Conservation (phyloP, 805 yeast species). For the Torulaspora gathmanii region DNA sequence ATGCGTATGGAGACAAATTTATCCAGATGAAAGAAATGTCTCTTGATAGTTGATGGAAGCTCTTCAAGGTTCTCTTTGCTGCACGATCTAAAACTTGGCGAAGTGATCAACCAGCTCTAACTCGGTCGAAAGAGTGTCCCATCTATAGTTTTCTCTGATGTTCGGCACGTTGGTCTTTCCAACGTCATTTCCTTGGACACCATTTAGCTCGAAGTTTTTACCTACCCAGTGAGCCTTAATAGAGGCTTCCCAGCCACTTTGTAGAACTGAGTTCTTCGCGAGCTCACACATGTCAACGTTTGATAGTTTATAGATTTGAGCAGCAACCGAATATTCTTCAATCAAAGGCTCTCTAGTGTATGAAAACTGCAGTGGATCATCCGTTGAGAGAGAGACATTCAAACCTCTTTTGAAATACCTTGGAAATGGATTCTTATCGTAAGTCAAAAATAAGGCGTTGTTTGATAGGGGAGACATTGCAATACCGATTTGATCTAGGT, state of each 20-base stretch:
- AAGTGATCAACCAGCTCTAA: conserved; percentile 63
- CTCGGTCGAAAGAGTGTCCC: conserved; percentile 71
- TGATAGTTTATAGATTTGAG: conserved; percentile 90
- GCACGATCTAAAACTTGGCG: conserved; percentile 30
- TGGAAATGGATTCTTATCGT: conserved; percentile 95
- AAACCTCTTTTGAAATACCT: conserved; percentile 87
- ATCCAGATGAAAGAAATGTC: neutral
- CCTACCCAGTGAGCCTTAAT: conserved; percentile 94
- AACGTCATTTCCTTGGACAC: conserved; percentile 78
- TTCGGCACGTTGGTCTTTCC: conserved; percentile 95
- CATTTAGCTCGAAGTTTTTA: conserved; percentile 49
- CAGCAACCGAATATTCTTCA: conserved; percentile 97
- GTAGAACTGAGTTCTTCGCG: conserved; percentile 86
- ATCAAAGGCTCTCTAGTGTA: conserved; percentile 96
- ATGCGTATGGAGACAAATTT: conserved; percentile 13
- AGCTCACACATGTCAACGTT: conserved; percentile 97
- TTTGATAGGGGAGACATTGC: conserved; percentile 98
- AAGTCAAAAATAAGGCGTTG: conserved; percentile 90
- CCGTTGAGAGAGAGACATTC: conserved; percentile 91
- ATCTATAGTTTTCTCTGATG: conserved; percentile 76
- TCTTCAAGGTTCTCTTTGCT: neutral
- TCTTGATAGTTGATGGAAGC: neutral
- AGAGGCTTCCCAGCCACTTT: conserved; percentile 87
- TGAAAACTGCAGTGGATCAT: conserved; percentile 95
- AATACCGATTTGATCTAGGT: conserved; percentile 89